Evolutionary conservation across 345 rosid genomes (phyloP), one percentile per base, ranked within the genome.

Genomic region (Gossypium arboreum): DNA sequence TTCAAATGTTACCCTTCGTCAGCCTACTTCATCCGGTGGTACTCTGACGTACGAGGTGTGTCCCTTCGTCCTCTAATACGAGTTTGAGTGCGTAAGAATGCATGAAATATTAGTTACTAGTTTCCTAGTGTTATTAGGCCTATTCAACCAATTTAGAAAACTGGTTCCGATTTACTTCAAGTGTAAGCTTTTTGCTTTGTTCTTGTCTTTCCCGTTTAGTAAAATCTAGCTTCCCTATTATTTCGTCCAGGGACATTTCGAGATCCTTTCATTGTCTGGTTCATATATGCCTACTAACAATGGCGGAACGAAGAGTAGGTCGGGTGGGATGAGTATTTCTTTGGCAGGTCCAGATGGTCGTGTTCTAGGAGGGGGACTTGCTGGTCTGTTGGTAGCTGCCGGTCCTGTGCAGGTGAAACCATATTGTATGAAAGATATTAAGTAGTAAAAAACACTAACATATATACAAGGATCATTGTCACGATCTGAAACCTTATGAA

Each of bases 281-380:
- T 96, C 97, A 12, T 96, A 79, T 71, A 86, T 84, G 79, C 94
- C 91, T 51, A 86, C 81, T 43, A 93, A 86, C 61, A 83, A 77
- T 83, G 91, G 90, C 77, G 97, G 97, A 78, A 81, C 90, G 11
- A 84, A 86, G 79, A 87, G 98, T 86, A 89, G 94, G 84, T 87
- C 98, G 20, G 99, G 99, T 16, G 98, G 99, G 61, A 92, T 96
- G 95, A 96, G 98, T 68, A 86, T 93, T 48, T 92, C 98, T 50
- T 90, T 92, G 84, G 97, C 97, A 3, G 91, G 94, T 75, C 92
- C 91, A 4, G 97, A 96, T 83, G 97, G 97, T 72, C 94, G 88
- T 51, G 97, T 96, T 80, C 81, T 96, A 22, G 99, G 98, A 15
- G 98, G 98, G 55, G 94, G 94, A 77, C 91, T 96, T 61, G 94